Evolutionary conservation across 441 rosid genomes (phyloP).

Genomic region (Brassica hybrid): DNA sequence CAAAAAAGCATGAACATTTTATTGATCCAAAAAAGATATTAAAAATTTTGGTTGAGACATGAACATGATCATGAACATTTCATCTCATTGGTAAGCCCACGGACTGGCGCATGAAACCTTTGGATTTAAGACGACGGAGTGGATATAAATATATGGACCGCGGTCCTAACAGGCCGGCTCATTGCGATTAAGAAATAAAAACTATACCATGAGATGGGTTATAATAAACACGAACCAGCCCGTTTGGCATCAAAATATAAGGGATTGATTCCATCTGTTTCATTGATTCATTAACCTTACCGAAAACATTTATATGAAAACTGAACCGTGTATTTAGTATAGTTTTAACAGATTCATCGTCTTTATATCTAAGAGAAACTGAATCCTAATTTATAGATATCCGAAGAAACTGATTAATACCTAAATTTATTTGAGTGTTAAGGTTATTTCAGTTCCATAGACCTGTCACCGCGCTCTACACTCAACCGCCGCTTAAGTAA

Average conservation of each 20-base stretch:
- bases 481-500: not conserved
- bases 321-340: not conserved
- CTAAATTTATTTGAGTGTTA: not conserved
- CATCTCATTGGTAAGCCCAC: not conserved
- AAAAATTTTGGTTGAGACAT: too few relatives aligned
- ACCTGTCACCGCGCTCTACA: not conserved
- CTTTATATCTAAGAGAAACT: not conserved
- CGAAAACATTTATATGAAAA: not conserved
- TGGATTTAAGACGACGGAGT: not conserved
- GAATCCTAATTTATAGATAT: not conserved
- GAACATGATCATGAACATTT: too few relatives aligned
- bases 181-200: not conserved
- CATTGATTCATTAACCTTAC: not conserved
- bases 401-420: not conserved
- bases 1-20: too few relatives aligned
- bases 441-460: not conserved
- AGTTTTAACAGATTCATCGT: not conserved
- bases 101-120: not conserved
- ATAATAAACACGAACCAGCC: not conserved
- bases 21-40: too few relatives aligned
- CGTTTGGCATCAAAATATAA: not conserved
- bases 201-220: not conserved
- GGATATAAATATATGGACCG: not conserved
- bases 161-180: not conserved
- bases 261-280: not conserved